These are phyloP conservation scores for Rhipidocladum racemiflorum DNA, from an alignment of 176 grass and related monocot genomes.

Conservation along the genomic window DNA sequence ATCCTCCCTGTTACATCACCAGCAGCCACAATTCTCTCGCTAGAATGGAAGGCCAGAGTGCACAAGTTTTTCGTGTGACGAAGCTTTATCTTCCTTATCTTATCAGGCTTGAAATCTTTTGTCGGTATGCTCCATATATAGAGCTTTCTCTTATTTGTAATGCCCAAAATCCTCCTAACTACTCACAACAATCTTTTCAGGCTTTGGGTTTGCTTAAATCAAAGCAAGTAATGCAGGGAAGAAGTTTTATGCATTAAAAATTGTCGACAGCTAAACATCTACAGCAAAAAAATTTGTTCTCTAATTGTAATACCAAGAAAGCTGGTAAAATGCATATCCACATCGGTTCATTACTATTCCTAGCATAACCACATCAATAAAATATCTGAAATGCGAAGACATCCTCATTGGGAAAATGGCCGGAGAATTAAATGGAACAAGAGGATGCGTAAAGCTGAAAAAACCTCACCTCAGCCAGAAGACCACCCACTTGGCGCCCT, in stretches of 20 bases:
- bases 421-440: not conserved
- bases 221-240: not conserved
- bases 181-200: conserved; percentile 49
- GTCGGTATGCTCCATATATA: conserved; percentile 68
- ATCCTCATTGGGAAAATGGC: too few species aligned
- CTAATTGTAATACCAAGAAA: not conserved
- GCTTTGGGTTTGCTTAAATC: conserved; percentile 64
- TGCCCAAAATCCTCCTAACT: conserved; percentile 74
- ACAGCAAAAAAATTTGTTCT: not conserved
- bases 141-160: conserved; percentile 55
- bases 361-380: not conserved
- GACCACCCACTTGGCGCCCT: conserved; percentile 39
- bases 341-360: not conserved
- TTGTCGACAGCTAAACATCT: not conserved
- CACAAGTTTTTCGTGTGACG: conserved; percentile 62
- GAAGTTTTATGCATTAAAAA: not conserved
- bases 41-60: conserved; percentile 84
- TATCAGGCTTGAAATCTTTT: conserved; percentile 53
- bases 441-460: not conserved
- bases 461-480: conserved; percentile 65
- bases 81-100: conserved; percentile 82
- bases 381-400: not conserved
- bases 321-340: not conserved
- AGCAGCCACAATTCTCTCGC: conserved; percentile 55
- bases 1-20: conserved; percentile 84